phyloP scores from a whole-genome alignment of 2,329 filamentous ascomycete species.

The Talaromyces sp. region DNA sequence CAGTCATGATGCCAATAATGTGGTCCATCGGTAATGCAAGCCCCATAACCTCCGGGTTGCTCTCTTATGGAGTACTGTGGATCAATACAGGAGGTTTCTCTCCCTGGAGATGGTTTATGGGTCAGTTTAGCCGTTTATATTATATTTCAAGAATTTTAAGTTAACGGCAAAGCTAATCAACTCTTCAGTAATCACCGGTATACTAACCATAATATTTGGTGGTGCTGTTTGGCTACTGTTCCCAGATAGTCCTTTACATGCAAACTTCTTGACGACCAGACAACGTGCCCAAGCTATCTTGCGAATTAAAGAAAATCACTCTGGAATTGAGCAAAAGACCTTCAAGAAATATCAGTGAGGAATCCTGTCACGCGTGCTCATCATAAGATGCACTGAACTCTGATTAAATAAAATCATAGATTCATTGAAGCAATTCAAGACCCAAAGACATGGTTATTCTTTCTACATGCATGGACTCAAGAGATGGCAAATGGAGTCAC shows the following conservation, averaged over 20 bases:
- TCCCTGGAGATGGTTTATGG: conserved; percentile 47
- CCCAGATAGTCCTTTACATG: conserved; percentile 37
- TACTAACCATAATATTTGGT: conserved; percentile 24
- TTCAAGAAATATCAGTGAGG: conserved; percentile 35
- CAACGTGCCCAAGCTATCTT: conserved; percentile 39
- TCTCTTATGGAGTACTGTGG: conserved; percentile 48
- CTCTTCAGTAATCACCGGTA: conserved; percentile 21
- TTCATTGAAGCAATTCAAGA: conserved; percentile 38
- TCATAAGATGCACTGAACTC: no score
- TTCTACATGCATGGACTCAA: conserved; percentile 39
- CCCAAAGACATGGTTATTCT: conserved; percentile 40
- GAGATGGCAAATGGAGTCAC: conserved; percentile 42
- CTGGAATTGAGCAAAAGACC: conserved; percentile 40
- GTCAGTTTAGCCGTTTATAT: no score
- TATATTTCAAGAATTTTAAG: no score
- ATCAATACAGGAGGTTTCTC: conserved; percentile 40
- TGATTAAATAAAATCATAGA: conserved; percentile 8
- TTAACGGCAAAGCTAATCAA: no score
- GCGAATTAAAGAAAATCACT: conserved; percentile 40
- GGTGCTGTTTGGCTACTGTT: conserved; percentile 36
- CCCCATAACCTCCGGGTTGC: conserved; percentile 43
- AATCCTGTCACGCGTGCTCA: not conserved
- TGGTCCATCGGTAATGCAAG: conserved; percentile 46
- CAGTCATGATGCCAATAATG: conserved; percentile 39
- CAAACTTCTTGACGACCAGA: conserved; percentile 34